phyloP scores from a whole-genome alignment of 805 yeast species.

The Sungouiella blattae region DNA sequence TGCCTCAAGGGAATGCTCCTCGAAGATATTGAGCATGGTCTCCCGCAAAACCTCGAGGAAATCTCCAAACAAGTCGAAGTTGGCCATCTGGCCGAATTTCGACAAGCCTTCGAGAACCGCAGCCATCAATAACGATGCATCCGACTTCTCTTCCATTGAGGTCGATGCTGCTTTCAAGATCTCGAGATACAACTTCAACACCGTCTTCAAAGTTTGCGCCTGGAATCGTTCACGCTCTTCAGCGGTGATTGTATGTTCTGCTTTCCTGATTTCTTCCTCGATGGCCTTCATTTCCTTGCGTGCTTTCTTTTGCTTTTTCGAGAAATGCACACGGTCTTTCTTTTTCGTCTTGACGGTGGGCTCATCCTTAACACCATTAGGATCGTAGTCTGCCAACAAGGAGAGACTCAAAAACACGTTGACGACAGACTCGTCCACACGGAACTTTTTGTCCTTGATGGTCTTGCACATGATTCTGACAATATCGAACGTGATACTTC shows the following conservation, averaged over 20 bases:
- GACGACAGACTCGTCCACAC: conserved; percentile 79
- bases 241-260: conserved; percentile 82
- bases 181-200: conserved; percentile 73
- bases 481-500: conserved; percentile 74
- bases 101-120: conserved; percentile 90
- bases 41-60: conserved; percentile 86
- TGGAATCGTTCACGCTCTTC: conserved; percentile 86
- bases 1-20: conserved; percentile 40
- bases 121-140: conserved; percentile 59
- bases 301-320: conserved; percentile 85
- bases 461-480: conserved; percentile 66
- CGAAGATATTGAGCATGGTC: conserved; percentile 54
- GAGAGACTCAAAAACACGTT: conserved; percentile 68
- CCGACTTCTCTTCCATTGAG: conserved; percentile 35
- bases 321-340: conserved; percentile 84
- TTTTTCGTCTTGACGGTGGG: conserved; percentile 58
- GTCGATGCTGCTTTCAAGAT: conserved; percentile 52
- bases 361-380: conserved; percentile 45
- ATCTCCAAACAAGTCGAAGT: conserved; percentile 89
- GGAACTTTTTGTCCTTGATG: conserved; percentile 66
- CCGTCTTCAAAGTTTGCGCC: conserved; percentile 72
- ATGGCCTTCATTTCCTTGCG: conserved; percentile 83
- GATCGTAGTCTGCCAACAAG: conserved; percentile 68
- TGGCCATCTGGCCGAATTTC: conserved; percentile 86
- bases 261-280: conserved; percentile 83